phyloP scores from a whole-genome alignment of 2,329 filamentous ascomycete species.

The Pseudogymnoascus sp. region DNA sequence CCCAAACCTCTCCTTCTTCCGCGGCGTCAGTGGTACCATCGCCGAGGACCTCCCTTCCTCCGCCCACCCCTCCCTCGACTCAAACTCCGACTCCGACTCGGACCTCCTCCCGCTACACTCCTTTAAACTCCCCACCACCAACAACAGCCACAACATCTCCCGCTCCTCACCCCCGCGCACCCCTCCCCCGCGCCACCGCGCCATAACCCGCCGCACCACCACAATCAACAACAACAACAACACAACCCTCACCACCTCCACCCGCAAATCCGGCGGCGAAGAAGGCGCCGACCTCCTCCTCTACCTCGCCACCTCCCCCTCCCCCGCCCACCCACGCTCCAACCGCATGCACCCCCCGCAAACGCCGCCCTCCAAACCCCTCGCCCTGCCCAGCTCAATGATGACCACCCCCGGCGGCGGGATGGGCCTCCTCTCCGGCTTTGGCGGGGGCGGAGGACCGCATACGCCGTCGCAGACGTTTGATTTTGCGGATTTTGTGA shows the following conservation, averaged over 20 bases:
- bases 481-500: slow-evolving; percentile 95
- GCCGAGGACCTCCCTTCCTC: slow-evolving; percentile 52
- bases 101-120: slow-evolving; percentile 69
- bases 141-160: slow-evolving; percentile 43
- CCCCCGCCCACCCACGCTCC: slow-evolving; percentile 55
- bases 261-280: slow-evolving; percentile 51
- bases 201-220: slow-evolving; percentile 39
- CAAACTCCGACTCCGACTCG: slow-evolving; percentile 67
- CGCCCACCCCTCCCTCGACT: slow-evolving; percentile 12
- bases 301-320: slow-evolving; percentile 86
- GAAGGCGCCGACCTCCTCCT: slow-evolving; percentile 74
- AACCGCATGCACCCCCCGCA: slow-evolving; percentile 58
- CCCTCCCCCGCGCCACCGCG: slow-evolving; percentile 55
- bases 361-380: slow-evolving; percentile 66
- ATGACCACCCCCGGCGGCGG: slow-evolving; percentile 76
- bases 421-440: slow-evolving; percentile 55
- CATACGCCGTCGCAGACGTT: slow-evolving; percentile 76
- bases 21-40: slow-evolving; percentile 44
- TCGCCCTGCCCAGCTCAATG: slow-evolving; percentile 70
- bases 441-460: slow-evolving; percentile 60
- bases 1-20: slow-evolving; percentile 71
- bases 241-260: slow-evolving; percentile 21
- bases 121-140: slow-evolving; percentile 44
- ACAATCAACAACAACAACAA: slow-evolving; percentile 39
- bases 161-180: slow-evolving; percentile 79